Evolutionary conservation across 805 yeast genomes (phyloP).

Genomic region (Pichia deserticola): DNA sequence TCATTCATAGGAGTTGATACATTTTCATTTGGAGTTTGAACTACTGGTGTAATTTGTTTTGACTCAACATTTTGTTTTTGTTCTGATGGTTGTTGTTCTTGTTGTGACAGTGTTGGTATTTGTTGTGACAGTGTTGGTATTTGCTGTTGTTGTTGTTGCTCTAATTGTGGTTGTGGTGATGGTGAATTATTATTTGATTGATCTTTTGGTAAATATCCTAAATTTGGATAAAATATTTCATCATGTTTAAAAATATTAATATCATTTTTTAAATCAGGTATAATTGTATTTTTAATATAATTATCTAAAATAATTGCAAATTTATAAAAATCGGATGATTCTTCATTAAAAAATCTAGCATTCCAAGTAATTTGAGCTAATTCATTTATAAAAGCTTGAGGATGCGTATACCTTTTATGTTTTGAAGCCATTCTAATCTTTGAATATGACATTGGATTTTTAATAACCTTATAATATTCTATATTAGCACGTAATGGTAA

Average conservation of each 20-base stretch:
- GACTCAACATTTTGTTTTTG: too few species aligned
- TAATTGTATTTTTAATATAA: slow-evolving; percentile 37
- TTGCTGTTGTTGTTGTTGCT: not conserved
- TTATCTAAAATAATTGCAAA: slow-evolving; percentile 59
- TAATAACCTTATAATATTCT: slow-evolving; percentile 75
- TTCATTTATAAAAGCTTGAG: slow-evolving; percentile 69
- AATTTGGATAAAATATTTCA: slow-evolving; percentile 46
- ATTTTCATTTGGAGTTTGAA: not conserved
- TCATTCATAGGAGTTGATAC: slow-evolving; percentile 9
- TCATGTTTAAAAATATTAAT: slow-evolving; percentile 30
- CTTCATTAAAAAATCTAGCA: slow-evolving; percentile 76
- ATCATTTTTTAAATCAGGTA: slow-evolving; percentile 42
- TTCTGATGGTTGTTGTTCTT: too few species aligned
- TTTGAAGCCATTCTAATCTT: slow-evolving; percentile 57
- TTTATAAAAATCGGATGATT: slow-evolving; percentile 55
- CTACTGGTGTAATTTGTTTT: too few species aligned
- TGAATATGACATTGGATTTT: slow-evolving; percentile 74
- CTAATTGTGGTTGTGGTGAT: not conserved
- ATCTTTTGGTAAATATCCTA: slow-evolving; percentile 59
- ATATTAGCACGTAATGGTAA: slow-evolving; percentile 68
- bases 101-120: too few species aligned
- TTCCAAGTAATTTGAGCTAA: slow-evolving; percentile 85
- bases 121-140: too few species aligned
- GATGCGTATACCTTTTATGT: slow-evolving; percentile 44
- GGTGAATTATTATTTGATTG: not conserved